Percentiles rank a stretch among this genome's conserved stretches.
These are phyloP conservation scores for Warburgia ugandensis DNA, from an alignment of 164 flowering plant genomes.

Conservation along the genomic window DNA sequence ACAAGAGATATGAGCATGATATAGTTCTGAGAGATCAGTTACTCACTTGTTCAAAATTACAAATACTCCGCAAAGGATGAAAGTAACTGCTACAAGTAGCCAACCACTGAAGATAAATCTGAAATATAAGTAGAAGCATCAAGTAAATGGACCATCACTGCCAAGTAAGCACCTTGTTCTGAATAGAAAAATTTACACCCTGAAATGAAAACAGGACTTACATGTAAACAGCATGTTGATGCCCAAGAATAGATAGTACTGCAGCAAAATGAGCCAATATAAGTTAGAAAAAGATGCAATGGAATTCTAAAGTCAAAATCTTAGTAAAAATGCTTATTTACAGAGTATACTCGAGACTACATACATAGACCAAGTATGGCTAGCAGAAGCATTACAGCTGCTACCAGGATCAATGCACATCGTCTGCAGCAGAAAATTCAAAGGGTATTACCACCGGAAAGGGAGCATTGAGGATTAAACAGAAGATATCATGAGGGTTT, in stretches of 20 bases:
- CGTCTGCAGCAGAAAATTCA: slow-evolving; percentile 38
- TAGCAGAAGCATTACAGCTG: slow-evolving; percentile 81
- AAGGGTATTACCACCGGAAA: not conserved
- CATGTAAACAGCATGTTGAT: slow-evolving; percentile 67
- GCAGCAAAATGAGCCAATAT: slow-evolving; percentile 23
- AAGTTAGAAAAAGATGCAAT: too few species aligned
- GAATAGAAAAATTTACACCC: not conserved
- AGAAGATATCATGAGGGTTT: not conserved
- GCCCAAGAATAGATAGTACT: slow-evolving; percentile 72
- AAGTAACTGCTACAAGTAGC: slow-evolving; percentile 80
- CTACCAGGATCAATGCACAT: slow-evolving; percentile 55
- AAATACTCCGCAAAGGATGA: slow-evolving; percentile 78
- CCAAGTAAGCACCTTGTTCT: not conserved
- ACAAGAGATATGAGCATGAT: too few species aligned
- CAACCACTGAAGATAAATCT: slow-evolving; percentile 85
- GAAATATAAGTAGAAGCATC: slow-evolving; percentile 19
- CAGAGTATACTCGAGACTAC: slow-evolving; percentile 23
- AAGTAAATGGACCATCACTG: not conserved
- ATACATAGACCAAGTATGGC: slow-evolving; percentile 75
- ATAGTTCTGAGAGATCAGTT: not conserved
- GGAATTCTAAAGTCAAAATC: too few species aligned
- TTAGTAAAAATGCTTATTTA: too few species aligned
- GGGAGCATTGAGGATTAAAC: not conserved
- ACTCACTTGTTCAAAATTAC: slow-evolving; percentile 79
- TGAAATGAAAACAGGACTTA: slow-evolving; percentile 24